Base-by-base conservation (phyloP, 345 rosid genomes). In the Nasturtium officinale region DNA sequence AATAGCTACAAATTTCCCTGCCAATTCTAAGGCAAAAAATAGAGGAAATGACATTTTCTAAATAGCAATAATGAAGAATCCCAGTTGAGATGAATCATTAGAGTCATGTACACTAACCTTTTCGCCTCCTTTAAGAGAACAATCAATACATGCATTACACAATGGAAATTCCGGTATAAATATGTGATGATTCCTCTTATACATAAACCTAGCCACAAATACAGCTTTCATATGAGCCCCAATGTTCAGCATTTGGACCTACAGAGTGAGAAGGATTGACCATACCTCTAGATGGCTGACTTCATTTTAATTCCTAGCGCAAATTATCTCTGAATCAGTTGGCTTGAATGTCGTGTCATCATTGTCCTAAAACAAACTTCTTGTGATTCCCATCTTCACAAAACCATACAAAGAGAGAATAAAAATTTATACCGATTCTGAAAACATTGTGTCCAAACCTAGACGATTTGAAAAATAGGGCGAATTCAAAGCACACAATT, bases 1-100 rank as follows among this genome's bases (percentile, higher is more conserved):
- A 80, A 95, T 82, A 63, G 99, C 96, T 33, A 95, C 51, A 73
- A 91, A 91, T 82, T 90, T 95, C 64, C 98, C 99, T 95, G 86
- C 52, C 63, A 78, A 70, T 6, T 51, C 33, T 51, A 15, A 63
- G 50, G 60, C 20, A 58, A 61, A 21, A 48, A 43, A 32, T 28
- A 17, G 10, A 21, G 46, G 20, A 47, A 21, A 28, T 56, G 18
- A 54, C 5, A 47, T 20, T 47, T 61, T 18, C 21, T 42, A 60
- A 17, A 65, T 2, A 37, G 17, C 46, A 17, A 69, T 30, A 79
- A 46, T 9, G 26, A 42, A 16, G 10, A 61, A 16, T 40, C 32
- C 20, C 0, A 5, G 11, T 15, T 17, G 18, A 12, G 11, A 6
- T 20, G 18, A 40, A 53, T 7, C 7, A 48, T 7, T 21, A 5